Conservation (phyloP, 306 rosid genomes). For the Cucumis hystrix region DNA sequence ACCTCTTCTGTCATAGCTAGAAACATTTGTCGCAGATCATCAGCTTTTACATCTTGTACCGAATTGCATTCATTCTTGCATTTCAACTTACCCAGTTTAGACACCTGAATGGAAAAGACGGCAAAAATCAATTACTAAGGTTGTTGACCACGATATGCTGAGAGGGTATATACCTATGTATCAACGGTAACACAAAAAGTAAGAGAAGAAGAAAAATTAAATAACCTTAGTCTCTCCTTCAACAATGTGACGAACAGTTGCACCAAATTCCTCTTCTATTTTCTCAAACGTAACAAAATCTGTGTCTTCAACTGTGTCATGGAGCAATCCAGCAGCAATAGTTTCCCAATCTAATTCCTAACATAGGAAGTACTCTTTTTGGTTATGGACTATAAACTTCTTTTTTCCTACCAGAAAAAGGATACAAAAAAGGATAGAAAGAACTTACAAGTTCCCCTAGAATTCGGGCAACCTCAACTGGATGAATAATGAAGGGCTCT, state of each 20-base stretch:
- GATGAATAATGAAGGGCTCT: conserved; percentile 98
- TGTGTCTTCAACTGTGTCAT: conserved; percentile 96
- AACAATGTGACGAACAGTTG: conserved; percentile 78
- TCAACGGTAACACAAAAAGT: conserved; percentile 1
- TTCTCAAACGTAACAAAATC: conserved; percentile 77
- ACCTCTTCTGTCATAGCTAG: conserved; percentile 99
- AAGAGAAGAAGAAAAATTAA: neutral
- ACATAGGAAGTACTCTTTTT: conserved; percentile 8
- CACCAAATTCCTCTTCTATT: conserved; percentile 91
- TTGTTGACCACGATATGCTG: conserved; percentile 4
- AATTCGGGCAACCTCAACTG: conserved; percentile 98
- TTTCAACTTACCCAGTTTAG: conserved; percentile 91
- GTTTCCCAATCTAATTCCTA: conserved; percentile 99
- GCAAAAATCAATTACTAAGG: conserved; percentile 15
- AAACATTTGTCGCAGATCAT: conserved; percentile 95
- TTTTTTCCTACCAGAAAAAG: neutral
- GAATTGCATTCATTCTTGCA: conserved; percentile 67
- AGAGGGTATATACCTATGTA: neutral
- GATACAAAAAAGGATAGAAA: neutral
- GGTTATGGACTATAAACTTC: conserved; percentile 11
- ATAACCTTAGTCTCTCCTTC: conserved; percentile 99
- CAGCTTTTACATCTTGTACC: conserved; percentile 91
- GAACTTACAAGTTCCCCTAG: conserved; percentile 86
- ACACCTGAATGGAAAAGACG: conserved; percentile 45
- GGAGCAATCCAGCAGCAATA: conserved; percentile 90